Conservation (phyloP, 768 basidiomycete species). For the Multifurca ochricompacta region DNA sequence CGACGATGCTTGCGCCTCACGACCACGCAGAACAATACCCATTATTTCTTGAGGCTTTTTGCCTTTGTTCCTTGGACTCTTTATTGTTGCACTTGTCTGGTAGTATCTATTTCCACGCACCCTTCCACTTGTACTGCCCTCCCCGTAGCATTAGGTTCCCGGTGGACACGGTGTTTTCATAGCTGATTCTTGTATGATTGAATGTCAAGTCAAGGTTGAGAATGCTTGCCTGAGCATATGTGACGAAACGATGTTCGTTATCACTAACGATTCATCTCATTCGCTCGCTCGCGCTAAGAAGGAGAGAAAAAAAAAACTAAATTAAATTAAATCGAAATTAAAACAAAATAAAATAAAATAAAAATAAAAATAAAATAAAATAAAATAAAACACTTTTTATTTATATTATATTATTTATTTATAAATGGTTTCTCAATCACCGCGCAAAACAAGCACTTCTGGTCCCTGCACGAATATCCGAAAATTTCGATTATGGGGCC, state of each 20-base stretch:
- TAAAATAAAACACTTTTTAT: too few species aligned
- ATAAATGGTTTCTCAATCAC: conserved; percentile 15
- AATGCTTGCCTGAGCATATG: conserved; percentile 12
- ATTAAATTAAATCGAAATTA: too few species aligned
- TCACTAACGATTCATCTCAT: conserved; percentile 3
- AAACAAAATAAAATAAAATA: too few species aligned
- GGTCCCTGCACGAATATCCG: conserved; percentile 15
- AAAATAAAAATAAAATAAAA: background rate
- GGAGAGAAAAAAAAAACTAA: background rate
- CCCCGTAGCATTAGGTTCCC: conserved; percentile 20
- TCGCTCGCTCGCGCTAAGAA: conserved; percentile 6
- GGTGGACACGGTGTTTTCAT: conserved; percentile 23
- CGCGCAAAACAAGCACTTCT: conserved; percentile 16
- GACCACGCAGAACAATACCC: conserved; percentile 31
- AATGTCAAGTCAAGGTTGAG: conserved; percentile 14
- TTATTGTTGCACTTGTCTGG: conserved; percentile 19
- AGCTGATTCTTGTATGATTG: conserved; percentile 20
- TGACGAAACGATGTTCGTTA: conserved; percentile 7
- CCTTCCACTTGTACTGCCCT: conserved; percentile 19
- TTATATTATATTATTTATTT: too few species aligned
- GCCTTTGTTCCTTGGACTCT: conserved; percentile 24
- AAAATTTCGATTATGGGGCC: conserved; percentile 12
- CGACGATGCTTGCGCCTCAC: conserved; percentile 25
- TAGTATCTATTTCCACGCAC: conserved; percentile 16
- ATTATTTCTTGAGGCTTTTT: conserved; percentile 28